A percentile compares a stretch with the other conserved stretches of the same genome.
Evolutionary conservation across 129 eudicot genomes (phyloP).

Genomic region (Deinandra increscens): DNA sequence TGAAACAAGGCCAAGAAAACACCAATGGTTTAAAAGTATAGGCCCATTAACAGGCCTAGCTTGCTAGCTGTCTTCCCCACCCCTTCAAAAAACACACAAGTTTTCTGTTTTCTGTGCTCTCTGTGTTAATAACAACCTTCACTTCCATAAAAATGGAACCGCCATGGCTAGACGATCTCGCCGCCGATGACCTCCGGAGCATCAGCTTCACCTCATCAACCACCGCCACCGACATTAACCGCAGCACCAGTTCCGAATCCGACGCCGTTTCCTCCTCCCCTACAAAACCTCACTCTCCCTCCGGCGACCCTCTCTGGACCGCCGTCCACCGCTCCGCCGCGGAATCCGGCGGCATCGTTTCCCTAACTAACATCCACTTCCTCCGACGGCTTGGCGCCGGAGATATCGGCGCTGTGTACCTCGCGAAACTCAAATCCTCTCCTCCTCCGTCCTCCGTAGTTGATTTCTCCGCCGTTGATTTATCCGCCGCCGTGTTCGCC

Average conservation of each 20-base stretch:
- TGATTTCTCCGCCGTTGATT: too few species aligned
- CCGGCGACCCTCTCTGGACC: slow-evolving; percentile 48
- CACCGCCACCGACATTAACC: slow-evolving; percentile 32
- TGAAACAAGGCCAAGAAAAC: background rate
- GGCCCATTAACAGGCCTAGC: too few species aligned
- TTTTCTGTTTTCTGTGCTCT: background rate
- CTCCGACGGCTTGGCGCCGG: slow-evolving; percentile 88
- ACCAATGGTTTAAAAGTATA: too few species aligned
- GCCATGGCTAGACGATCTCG: slow-evolving; percentile 57
- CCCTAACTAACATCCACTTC: slow-evolving; percentile 72
- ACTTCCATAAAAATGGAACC: slow-evolving; percentile 44
- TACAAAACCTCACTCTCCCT: slow-evolving; percentile 34
- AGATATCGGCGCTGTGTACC: slow-evolving; percentile 87
- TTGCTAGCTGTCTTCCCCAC: background rate
- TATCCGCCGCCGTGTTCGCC: slow-evolving; percentile 48
- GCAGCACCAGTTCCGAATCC: slow-evolving; percentile 72
- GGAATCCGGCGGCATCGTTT: slow-evolving; percentile 28
- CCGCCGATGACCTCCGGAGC: slow-evolving; percentile 75
- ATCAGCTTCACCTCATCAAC: slow-evolving; percentile 88
- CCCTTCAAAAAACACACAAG: slow-evolving; percentile 9
- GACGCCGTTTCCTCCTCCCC: background rate
- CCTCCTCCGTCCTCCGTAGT: slow-evolving; percentile 5
- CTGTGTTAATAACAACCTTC: too few species aligned
- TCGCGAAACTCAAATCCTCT: slow-evolving; percentile 55
- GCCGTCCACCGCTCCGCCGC: slow-evolving; percentile 43